A percentile compares a stretch with the other conserved stretches of the same genome.
Evolutionary conservation across 2,329 filamentous ascomycete species (phyloP).

Genomic region (Lachnellula arida): DNA sequence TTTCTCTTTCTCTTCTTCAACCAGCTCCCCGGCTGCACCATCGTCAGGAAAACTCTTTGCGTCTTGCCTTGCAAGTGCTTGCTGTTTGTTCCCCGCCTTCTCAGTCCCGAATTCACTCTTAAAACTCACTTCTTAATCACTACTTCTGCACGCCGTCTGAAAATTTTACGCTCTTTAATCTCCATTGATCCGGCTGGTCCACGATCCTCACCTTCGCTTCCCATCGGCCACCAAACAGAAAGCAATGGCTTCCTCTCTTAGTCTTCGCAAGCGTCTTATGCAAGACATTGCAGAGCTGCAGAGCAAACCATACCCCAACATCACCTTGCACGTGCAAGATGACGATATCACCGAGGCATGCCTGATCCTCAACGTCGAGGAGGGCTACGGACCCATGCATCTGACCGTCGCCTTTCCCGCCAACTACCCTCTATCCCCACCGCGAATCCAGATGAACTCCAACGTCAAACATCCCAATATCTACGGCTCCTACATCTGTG

Average conservation of each 20-base stretch:
- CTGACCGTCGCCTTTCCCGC: constrained; percentile 36
- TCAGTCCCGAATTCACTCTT: neutral
- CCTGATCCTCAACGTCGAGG: constrained; percentile 38
- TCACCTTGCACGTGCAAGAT: constrained; percentile 37
- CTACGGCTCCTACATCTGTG: constrained; percentile 41
- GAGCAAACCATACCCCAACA: constrained; percentile 42
- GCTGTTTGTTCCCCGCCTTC: neutral
- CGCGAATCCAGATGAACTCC: constrained; percentile 38
- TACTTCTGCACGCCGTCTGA: neutral
- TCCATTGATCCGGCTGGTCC: neutral
- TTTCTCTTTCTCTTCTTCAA: too few relatives aligned
- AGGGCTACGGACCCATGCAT: constrained; percentile 38
- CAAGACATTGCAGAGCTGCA: constrained; percentile 43
- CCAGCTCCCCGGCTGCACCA: neutral
- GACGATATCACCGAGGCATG: constrained; percentile 36
- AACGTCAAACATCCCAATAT: constrained; percentile 42
- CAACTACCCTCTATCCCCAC: constrained; percentile 39
- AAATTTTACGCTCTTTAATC: neutral
- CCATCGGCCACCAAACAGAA: neutral
- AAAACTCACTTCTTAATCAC: neutral
- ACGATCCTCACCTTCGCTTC: neutral
- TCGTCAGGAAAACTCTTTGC: neutral
- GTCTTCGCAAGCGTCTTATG: constrained; percentile 34
- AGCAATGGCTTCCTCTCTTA: constrained; percentile 3
- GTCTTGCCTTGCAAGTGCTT: neutral